Percentiles rank a stretch among this genome's conserved stretches.
Evolutionary conservation across 1,139 yeast genomes (phyloP).

Genomic region (Nakaseomyces bracarensis): DNA sequence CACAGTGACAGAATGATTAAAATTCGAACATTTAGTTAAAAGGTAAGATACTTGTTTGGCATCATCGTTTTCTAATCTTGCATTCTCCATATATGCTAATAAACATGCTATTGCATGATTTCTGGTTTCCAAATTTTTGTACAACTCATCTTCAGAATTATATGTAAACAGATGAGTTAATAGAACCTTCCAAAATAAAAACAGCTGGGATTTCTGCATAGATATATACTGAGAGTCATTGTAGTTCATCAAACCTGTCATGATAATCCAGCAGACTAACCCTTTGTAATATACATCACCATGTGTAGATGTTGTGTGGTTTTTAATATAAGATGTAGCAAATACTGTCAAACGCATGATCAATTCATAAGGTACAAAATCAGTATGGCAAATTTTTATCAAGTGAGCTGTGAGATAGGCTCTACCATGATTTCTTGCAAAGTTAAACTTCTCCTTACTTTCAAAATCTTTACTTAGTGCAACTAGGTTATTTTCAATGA

Average conservation of each 20-base stretch:
- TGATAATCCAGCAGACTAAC: constrained; percentile 59
- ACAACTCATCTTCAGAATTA: constrained; percentile 35
- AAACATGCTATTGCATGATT: constrained; percentile 42
- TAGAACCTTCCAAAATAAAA: constrained; percentile 76
- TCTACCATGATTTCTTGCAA: constrained; percentile 37
- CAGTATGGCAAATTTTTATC: constrained; percentile 30
- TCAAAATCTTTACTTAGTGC: constrained; percentile 33
- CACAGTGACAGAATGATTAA: constrained; percentile 26
- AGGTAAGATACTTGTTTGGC: constrained; percentile 40
- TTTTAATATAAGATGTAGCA: constrained; percentile 32
- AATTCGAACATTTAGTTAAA: constrained; percentile 35
- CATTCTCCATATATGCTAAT: constrained; percentile 36
- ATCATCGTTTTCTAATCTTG: constrained; percentile 33
- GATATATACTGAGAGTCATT: constrained; percentile 51
- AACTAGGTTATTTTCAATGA: constrained; percentile 27
- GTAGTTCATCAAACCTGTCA: constrained; percentile 70
- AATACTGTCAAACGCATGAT: constrained; percentile 33
- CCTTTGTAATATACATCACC: constrained; percentile 36
- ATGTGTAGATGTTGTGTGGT: constrained; percentile 29
- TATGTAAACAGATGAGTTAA: constrained; percentile 41
- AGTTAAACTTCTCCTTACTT: constrained; percentile 30
- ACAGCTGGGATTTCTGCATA: constrained; percentile 65
- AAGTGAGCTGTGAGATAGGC: constrained; percentile 37
- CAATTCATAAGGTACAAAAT: constrained; percentile 34
- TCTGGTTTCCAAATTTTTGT: constrained; percentile 40